Evolutionary conservation across 768 basidiomycete genomes (phyloP).

Genomic region (Crassisporium funariophilum): DNA sequence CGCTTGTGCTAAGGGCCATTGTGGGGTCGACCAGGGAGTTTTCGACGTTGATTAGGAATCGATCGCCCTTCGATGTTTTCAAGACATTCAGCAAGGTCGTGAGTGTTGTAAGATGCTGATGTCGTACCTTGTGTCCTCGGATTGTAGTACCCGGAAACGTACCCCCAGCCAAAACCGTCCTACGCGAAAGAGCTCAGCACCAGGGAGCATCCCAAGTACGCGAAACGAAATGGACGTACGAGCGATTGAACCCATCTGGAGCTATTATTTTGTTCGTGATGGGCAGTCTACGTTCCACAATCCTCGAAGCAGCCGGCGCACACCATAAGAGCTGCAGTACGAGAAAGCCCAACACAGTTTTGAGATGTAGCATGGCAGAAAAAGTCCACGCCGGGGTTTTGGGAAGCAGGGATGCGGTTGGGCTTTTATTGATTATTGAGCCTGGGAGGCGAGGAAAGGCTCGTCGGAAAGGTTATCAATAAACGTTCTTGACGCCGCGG

Average conservation of each 20-base stretch:
- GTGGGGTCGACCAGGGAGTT: slow-evolving; percentile 43
- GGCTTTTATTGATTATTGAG: too few species aligned
- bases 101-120: neutral
- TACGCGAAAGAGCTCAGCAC: neutral
- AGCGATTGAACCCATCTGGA: slow-evolving; percentile 50
- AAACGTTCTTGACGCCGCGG: too few species aligned
- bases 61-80: neutral
- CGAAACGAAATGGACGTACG: slow-evolving; percentile 6
- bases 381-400: too few species aligned
- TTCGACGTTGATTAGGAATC: slow-evolving; percentile 44
- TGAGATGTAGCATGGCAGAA: too few species aligned
- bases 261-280: slow-evolving; percentile 42
- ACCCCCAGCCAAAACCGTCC: slow-evolving; percentile 20
- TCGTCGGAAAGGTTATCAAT: too few species aligned
- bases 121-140: slow-evolving; percentile 20
- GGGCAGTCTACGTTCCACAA: too few species aligned
- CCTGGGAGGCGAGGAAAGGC: too few species aligned
- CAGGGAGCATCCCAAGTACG: neutral
- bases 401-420: too few species aligned
- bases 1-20: slow-evolving; percentile 32
- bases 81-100: neutral
- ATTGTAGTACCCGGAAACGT: slow-evolving; percentile 21
- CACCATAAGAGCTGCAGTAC: too few species aligned
- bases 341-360: too few species aligned
- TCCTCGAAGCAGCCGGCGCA: too few species aligned